A percentile compares a stretch with the other conserved stretches of the same genome.
Evolutionary conservation across 1,139 yeast genomes (phyloP).

Genomic region (Saccharomyces pastorianus): DNA sequence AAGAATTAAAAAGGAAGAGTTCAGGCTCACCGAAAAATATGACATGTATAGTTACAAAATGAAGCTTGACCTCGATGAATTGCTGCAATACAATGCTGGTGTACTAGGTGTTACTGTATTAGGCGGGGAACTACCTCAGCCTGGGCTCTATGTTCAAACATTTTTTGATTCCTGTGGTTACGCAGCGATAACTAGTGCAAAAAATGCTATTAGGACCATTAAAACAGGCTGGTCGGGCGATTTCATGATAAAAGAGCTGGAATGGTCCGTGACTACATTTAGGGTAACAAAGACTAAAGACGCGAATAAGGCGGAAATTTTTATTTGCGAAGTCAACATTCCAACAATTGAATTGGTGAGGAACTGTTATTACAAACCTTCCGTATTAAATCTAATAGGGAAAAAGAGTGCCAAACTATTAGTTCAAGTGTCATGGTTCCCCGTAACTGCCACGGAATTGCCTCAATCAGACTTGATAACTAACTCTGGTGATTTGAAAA

Average conservation of each 20-base stretch:
- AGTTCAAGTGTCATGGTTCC: slow-evolving; percentile 68
- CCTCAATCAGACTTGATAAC: slow-evolving; percentile 69
- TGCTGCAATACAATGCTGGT: slow-evolving; percentile 60
- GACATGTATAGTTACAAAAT: slow-evolving; percentile 40
- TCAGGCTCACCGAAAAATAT: slow-evolving; percentile 34
- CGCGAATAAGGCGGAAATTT: slow-evolving; percentile 48
- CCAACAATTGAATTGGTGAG: slow-evolving; percentile 61
- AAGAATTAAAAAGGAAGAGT: slow-evolving; percentile 23
- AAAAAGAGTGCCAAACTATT: slow-evolving; percentile 40
- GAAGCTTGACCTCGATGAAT: slow-evolving; percentile 54
- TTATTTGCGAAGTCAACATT: slow-evolving; percentile 53
- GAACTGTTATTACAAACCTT: slow-evolving; percentile 54
- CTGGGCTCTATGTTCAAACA: slow-evolving; percentile 55
- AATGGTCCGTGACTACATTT: slow-evolving; percentile 57
- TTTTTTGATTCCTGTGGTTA: slow-evolving; percentile 67
- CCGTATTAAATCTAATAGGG: slow-evolving; percentile 44
- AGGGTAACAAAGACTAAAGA: slow-evolving; percentile 49
- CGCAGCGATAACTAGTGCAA: slow-evolving; percentile 47
- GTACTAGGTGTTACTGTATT: slow-evolving; percentile 58
- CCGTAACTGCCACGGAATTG: slow-evolving; percentile 49
- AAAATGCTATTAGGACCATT: slow-evolving; percentile 35
- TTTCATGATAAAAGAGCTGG: slow-evolving; percentile 61
- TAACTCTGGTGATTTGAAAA: slow-evolving; percentile 61
- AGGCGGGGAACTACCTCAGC: slow-evolving; percentile 46
- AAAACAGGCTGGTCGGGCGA: slow-evolving; percentile 59